Evolutionary conservation across 768 basidiomycete species (phyloP), one percentile per base, ranked within the genome.

Genomic region (Kwoniella europaea): DNA sequence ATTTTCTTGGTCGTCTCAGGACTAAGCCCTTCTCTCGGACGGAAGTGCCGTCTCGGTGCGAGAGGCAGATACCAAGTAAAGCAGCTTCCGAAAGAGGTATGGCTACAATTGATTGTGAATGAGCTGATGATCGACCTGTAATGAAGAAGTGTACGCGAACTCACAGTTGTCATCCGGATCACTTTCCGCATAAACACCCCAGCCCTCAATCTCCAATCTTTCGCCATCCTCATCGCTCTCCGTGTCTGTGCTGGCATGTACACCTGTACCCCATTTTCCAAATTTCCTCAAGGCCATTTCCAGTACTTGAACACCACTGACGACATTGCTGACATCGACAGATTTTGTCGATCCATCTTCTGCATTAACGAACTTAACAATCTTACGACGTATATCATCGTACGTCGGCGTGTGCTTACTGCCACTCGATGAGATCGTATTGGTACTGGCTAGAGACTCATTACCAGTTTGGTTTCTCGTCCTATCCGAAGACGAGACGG

Each of bases 241-340:
- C n/a, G 88, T 87, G 50, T 88, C 86, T 41, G 83, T 77, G 24
- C 43, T 64, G 13, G 73, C 85, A 62, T 87, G 86, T 2, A 74
- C 57, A 9, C 72, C 75, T n/a, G 71, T 68, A 4, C 73, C 68
- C 82, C 82, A 82, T 73, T 94, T 96, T 56, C 89, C 89, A 74
- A 96, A 92, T 84, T 99, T 99, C 81, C 89, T 92, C 72, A 99
- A 85, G 1, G 92, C 94, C 75, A 91, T 90, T 74, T 93, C 91
- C 62, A 98, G 87, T 2, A 98, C 89, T 77, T 98, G 94, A 2
- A 91, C 87, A 10, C 94, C 94, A 29, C 90, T 90, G 1, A 86
- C 86, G 78, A 92, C 94, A 35, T 71, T 74, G 3, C 89, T 88
- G 15, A 94, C 90, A 79, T 95, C 90, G 70, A 98, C 89, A 0